Evolutionary conservation across 2,329 filamentous ascomycete genomes (phyloP).

Genomic region (Trichoderma sp.): DNA sequence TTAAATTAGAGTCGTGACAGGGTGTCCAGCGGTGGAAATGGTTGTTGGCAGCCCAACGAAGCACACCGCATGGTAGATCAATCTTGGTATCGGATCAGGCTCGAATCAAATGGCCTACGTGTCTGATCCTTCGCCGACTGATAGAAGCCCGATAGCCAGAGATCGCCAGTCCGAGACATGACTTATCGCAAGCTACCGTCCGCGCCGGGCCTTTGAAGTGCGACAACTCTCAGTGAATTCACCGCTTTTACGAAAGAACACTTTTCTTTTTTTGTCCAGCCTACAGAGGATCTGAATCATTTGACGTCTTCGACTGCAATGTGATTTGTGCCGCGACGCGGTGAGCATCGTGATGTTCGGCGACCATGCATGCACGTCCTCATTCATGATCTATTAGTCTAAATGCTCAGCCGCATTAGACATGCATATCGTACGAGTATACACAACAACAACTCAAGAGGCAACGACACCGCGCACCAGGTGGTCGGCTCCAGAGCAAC

Average conservation of each 20-base stretch:
- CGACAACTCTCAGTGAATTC: not conserved
- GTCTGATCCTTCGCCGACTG: not conserved
- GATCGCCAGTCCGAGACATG: not conserved
- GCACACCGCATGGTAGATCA: not conserved
- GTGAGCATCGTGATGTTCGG: not conserved
- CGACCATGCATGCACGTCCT: not conserved
- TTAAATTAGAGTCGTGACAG: constrained; percentile 2
- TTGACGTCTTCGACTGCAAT: not conserved
- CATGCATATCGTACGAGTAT: not conserved
- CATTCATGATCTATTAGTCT: not conserved
- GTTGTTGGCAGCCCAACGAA: not conserved
- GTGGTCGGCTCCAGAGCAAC: not conserved
- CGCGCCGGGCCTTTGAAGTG: constrained; percentile 2
- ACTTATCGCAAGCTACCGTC: not conserved
- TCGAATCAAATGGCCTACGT: not conserved
- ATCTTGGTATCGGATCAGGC: not conserved
- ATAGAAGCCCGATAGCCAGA: not conserved
- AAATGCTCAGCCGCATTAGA: not conserved
- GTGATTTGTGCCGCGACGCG: not conserved
- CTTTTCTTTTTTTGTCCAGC: not conserved
- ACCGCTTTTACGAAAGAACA: not conserved
- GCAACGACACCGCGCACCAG: constrained; percentile 1
- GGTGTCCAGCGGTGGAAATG: not conserved
- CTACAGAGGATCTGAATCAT: not conserved
- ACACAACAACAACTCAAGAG: not conserved